Base-by-base conservation (phyloP, 768 basidiomycete genomes). In the Hygrophoropsis aurantiaca region DNA sequence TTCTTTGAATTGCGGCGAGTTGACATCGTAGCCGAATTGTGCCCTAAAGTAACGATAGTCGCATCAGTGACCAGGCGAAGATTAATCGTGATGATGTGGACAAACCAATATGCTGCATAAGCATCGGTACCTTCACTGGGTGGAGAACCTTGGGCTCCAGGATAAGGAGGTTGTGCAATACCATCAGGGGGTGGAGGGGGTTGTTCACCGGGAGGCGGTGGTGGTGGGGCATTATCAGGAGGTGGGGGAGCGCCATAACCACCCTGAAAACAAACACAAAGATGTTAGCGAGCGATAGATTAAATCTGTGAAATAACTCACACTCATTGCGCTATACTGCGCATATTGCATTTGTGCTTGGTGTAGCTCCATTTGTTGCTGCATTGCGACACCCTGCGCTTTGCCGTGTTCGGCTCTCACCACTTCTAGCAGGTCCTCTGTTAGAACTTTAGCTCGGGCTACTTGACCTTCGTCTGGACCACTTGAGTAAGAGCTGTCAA, bases 391-490 rank as follows among this genome's bases (percentile, higher is more conserved):
- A 3, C 71, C 55, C 50, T 80, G 77, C 44, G 92, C 85, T 66
- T 98, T 95, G 21, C 79, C 83, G 60, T 94, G 91, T 62, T 98
- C 93, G 52, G 81, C 76, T 15, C 80, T 79, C 8, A 98, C 90
- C n/a, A 97, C 93, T 32, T 85, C 77, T 9, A 95, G 77, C 2
- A 97, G 78, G 60, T 97, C 94, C 54, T 94, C 89, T 1, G 92
- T 91, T 21, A 94, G 70, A 6, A 82, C 84, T 66, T 90, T 90
- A 3, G 94, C 94, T 36, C 89, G 82, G 18, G 84, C 84, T 1
- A 95, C 85, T 71, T 93, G 90, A 11, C 78, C 79, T 52, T 92
- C 87, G 26, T 94, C 93, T 11, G 94, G 94, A 3, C 93, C 94
- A 19, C 80, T 82, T 51, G 11, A 53, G 33, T 42, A 10, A 23